Percentiles rank a stretch among this genome's conserved stretches.
phyloP scores from a whole-genome alignment of 2,329 filamentous ascomycete species.

The Lachnellula cervina region DNA sequence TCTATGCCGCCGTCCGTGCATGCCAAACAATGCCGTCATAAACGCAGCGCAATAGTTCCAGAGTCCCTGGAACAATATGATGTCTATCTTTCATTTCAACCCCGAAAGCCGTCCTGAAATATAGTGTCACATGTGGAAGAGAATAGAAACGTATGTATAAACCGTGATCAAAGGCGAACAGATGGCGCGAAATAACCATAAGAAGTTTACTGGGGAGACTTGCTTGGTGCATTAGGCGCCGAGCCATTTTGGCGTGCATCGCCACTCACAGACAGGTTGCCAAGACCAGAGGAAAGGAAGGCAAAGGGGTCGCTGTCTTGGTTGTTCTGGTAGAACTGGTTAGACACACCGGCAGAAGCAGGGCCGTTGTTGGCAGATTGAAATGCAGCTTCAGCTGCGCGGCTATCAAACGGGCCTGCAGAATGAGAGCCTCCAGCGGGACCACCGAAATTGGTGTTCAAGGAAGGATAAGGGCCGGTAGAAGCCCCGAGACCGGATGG shows the following conservation, averaged over 20 bases:
- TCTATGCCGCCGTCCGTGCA: conserved; percentile 26
- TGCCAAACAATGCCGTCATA: conserved; percentile 23
- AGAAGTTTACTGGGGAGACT: conserved; percentile 30
- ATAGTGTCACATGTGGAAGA: conserved; percentile 28
- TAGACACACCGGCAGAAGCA: conserved; percentile 68
- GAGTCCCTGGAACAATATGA: conserved; percentile 24
- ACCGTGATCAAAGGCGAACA: conserved; percentile 24
- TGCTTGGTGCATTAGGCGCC: conserved; percentile 30
- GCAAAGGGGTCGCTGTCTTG: conserved; percentile 72
- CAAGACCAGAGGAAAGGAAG: conserved; percentile 71
- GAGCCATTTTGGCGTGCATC: conserved; percentile 60
- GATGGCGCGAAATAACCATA: conserved; percentile 19
- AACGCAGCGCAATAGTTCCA: conserved; percentile 26
- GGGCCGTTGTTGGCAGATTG: conserved; percentile 80
- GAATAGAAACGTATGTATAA: conserved; percentile 28
- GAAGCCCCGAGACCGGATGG: conserved; percentile 79
- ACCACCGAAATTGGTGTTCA: conserved; percentile 74
- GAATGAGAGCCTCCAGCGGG: conserved; percentile 75
- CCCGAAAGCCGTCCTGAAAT: conserved; percentile 32
- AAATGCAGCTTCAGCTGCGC: conserved; percentile 91
- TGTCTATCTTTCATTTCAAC: conserved; percentile 30
- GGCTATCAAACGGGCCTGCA: conserved; percentile 85
- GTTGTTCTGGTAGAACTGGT: conserved; percentile 59
- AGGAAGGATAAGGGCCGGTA: conserved; percentile 72
- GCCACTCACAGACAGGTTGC: conserved; percentile 63